Evolutionary conservation across 2,329 filamentous ascomycete genomes (phyloP).

Genomic region (Metarhizium robertsii): DNA sequence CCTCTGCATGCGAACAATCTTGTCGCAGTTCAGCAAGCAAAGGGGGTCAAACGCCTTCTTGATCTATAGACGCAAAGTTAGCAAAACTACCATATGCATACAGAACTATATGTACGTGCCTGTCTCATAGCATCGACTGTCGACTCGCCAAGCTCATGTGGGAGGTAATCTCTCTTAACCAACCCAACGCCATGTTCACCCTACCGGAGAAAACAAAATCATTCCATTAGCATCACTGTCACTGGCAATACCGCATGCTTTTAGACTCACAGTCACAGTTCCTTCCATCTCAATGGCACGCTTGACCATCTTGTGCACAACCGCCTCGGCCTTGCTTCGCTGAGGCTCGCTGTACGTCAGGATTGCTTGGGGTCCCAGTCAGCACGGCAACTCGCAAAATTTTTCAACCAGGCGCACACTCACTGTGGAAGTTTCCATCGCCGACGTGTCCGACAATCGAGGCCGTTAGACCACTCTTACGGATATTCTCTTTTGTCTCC

Average conservation of each 20-base stretch:
- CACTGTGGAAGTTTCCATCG: conserved; percentile 69
- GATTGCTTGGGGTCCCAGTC: conserved; percentile 30
- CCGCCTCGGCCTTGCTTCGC: conserved; percentile 53
- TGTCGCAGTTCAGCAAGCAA: conserved; percentile 60
- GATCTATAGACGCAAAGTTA: conserved; percentile 37
- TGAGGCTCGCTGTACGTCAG: conserved; percentile 56
- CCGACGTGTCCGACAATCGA: conserved; percentile 63
- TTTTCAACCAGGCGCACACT: conserved; percentile 12
- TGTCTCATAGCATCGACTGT: conserved; percentile 79
- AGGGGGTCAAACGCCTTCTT: conserved; percentile 75
- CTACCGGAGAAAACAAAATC: conserved; percentile 17
- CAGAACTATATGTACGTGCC: conserved; percentile 32
- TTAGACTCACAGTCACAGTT: conserved; percentile 55
- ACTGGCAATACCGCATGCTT: background rate
- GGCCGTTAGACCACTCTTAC: conserved; percentile 32
- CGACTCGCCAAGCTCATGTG: conserved; percentile 63
- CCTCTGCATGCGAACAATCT: conserved; percentile 52
- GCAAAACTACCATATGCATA: background rate
- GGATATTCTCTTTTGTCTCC: conserved; percentile 47
- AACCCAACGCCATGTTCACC: conserved; percentile 79
- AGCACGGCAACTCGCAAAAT: background rate
- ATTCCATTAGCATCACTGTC: background rate
- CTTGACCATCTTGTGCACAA: conserved; percentile 81
- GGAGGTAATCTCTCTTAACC: conserved; percentile 76
- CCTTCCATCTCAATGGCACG: conserved; percentile 76